These are phyloP conservation scores for Huntiella decipiens DNA, from an alignment of 2,329 filamentous ascomycete species.

Conservation along the genomic window DNA sequence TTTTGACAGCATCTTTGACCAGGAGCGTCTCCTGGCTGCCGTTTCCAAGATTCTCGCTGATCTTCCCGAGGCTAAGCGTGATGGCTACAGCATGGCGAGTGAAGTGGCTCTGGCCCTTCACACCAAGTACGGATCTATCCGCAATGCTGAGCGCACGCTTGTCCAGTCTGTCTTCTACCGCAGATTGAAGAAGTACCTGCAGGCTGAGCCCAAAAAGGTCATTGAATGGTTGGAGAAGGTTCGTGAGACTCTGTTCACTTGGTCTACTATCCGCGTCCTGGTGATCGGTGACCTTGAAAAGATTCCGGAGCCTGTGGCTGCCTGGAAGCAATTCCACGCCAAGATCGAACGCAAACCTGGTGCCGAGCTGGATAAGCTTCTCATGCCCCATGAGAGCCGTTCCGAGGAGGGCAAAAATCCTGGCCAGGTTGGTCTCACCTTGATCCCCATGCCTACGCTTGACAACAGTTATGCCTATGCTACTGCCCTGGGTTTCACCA, in stretches of 20 bases:
- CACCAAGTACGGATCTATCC: slow-evolving; percentile 54
- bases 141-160: slow-evolving; percentile 61
- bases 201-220: slow-evolving; percentile 55
- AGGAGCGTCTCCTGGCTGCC: slow-evolving; percentile 39
- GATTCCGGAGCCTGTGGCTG: slow-evolving; percentile 53
- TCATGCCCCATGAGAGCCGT: slow-evolving; percentile 53
- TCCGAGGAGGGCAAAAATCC: slow-evolving; percentile 56
- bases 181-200: slow-evolving; percentile 61
- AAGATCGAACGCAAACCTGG: slow-evolving; percentile 18
- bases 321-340: slow-evolving; percentile 43
- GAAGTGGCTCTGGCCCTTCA: slow-evolving; percentile 63
- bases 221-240: slow-evolving; percentile 61
- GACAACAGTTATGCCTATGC: slow-evolving; percentile 80
- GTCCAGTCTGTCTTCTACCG: slow-evolving; percentile 79
- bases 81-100: slow-evolving; percentile 48
- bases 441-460: slow-evolving; percentile 79
- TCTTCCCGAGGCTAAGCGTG: slow-evolving; percentile 79
- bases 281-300: slow-evolving; percentile 65
- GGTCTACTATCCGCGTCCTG: slow-evolving; percentile 69
- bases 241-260: slow-evolving; percentile 56
- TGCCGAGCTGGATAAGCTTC: slow-evolving; percentile 31
- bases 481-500: slow-evolving; percentile 53
- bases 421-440: slow-evolving; percentile 52
- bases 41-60: slow-evolving; percentile 74
- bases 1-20: slow-evolving; percentile 77